Base-by-base conservation (phyloP, 2,329 filamentous ascomycete species). In the Monosporascus sp. region DNA sequence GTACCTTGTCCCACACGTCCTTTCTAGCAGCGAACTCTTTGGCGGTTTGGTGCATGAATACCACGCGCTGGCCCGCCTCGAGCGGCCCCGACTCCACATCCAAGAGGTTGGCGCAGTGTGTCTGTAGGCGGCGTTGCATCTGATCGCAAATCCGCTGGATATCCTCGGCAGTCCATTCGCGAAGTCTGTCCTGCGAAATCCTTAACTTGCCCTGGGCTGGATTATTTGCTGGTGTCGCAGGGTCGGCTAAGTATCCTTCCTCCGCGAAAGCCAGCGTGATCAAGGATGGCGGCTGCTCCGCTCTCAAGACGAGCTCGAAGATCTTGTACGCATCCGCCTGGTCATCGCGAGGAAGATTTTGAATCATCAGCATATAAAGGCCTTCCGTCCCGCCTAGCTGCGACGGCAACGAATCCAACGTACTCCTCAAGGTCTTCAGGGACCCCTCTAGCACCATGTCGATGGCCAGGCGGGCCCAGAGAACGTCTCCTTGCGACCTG, bases 351-450 rank as follows among this genome's bases (percentile, higher is more conserved):
- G 54, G 59, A 5, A 68, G 56, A 24, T 61, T 65, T 53, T 67
- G 56, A 4, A 68, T 57, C 58, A 68, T 67, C n/a, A 60, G 61
- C 64, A 68, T 68, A 39, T 68, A 68, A 6, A 68, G 56, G 8
- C 66, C 66, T 18, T 67, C 62, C 0, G 60, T 54, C 6, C 66
- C 66, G 17, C 65, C 65, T 3, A 68, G 65, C 7, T 61, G 61
- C 6, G 60, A 51, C 4, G 66, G 66, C 17, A 68, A 51, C 1
- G 64, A 65, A 50, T 68, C 59, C 25, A 68, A 50, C 4, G 63
- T 67, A 6, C 53, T 39, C 47, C 63, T 58, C 14, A 68, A 47
- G 0, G 57, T 64, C 27, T 62, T 60, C 25, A 68, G 58, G n/a
- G 63, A 64, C 25, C 62, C 63, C 24, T 65, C 62, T 25, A 66